Percentiles rank a stretch among this genome's conserved stretches.
phyloP scores from a whole-genome alignment of 1,284 basidiomycete genomes.

The Tilletiopsis washingtonensis region DNA sequence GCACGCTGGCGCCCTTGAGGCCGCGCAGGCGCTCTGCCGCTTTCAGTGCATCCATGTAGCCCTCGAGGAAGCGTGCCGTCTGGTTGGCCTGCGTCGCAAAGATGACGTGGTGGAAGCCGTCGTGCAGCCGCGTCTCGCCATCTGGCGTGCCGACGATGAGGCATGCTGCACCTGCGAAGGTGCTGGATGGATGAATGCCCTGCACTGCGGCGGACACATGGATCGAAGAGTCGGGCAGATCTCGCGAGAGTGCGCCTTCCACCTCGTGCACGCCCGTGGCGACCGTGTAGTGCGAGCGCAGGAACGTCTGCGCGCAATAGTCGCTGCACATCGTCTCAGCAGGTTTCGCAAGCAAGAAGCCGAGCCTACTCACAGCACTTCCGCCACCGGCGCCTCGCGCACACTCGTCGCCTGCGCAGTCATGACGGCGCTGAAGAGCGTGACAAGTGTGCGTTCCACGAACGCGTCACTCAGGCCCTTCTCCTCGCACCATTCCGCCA shows the following conservation, averaged over 20 bases:
- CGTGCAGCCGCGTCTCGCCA: conserved; percentile 4
- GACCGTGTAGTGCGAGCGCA: conserved; percentile 35
- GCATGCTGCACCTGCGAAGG: conserved; percentile 1
- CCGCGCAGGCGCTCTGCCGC: not conserved
- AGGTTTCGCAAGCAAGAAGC: too few relatives aligned
- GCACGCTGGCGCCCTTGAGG: not conserved
- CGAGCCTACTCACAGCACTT: conserved; percentile 23
- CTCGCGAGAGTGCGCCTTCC: conserved; percentile 16
- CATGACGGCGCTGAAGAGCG: conserved; percentile 38
- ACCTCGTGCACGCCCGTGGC: conserved; percentile 36
- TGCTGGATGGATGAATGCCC: conserved; percentile 2
- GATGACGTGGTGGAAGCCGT: conserved; percentile 35
- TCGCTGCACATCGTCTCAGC: not conserved
- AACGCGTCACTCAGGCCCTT: conserved; percentile 15
- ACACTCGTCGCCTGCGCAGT: conserved; percentile 22
- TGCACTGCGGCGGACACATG: too few relatives aligned
- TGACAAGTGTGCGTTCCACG: conserved; percentile 21
- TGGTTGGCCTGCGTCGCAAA: conserved; percentile 44
- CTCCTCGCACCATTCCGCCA: conserved; percentile 12
- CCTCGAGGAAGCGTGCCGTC: conserved; percentile 17
- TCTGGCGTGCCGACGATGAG: conserved; percentile 3
- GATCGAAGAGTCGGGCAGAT: not conserved
- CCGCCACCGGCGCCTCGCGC: conserved; percentile 25
- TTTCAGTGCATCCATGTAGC: conserved; percentile 8
- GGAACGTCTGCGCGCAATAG: conserved; percentile 40